Conservation (phyloP, 1,139 yeast species). For the Taphrina pruni region DNA sequence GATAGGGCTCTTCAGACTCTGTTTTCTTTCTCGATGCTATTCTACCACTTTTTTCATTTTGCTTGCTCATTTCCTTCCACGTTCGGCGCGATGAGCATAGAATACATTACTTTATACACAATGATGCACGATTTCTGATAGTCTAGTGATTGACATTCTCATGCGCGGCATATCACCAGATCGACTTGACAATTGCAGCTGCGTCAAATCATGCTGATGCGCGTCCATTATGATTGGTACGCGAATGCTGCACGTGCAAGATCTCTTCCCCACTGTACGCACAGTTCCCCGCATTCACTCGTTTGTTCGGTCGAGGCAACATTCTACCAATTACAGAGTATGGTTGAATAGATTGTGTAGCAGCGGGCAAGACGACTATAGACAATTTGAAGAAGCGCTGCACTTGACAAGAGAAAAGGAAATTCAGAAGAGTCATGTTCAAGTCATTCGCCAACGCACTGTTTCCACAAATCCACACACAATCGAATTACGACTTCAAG, state of each 20-base stretch:
- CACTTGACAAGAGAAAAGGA: too few species aligned
- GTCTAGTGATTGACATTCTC: not conserved
- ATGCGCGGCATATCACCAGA: not conserved
- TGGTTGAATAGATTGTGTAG: not conserved
- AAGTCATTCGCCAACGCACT: conserved; percentile 25
- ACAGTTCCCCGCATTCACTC: conserved; percentile 9
- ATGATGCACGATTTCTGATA: too few species aligned
- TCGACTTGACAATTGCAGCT: not conserved
- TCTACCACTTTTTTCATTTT: not conserved
- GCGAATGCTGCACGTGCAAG: not conserved
- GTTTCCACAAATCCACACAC: conserved; percentile 33
- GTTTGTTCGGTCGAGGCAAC: not conserved
- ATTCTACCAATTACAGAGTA: too few species aligned
- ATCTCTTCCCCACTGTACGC: not conserved
- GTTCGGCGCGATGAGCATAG: conserved; percentile 17
- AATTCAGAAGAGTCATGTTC: conserved; percentile 3
- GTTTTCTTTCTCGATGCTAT: not conserved
- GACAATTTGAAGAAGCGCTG: too few species aligned
- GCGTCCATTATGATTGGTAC: not conserved
- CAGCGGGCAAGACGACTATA: not conserved
- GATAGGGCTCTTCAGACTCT: conserved; percentile 2
- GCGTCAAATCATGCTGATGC: not conserved
- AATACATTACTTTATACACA: not conserved
- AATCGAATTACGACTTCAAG: conserved; percentile 20
- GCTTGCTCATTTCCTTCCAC: not conserved